phyloP scores from a whole-genome alignment of 306 rosid species.

The Pachyrhizus erosus region DNA sequence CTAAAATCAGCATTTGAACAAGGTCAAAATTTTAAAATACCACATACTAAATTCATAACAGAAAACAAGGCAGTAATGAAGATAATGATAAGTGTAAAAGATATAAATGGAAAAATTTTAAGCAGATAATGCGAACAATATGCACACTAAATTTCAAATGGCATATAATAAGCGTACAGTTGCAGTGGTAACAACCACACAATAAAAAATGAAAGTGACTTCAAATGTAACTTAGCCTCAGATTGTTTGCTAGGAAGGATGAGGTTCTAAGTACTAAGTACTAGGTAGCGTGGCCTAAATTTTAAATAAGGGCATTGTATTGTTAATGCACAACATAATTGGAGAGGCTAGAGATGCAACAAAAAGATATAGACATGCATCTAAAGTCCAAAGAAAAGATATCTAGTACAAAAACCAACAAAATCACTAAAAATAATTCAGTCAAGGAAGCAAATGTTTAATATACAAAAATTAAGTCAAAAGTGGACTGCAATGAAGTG shows the following conservation, averaged over 20 bases:
- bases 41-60: neutral
- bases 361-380: neutral
- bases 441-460: neutral
- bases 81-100: neutral
- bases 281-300: neutral
- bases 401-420: neutral
- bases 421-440: neutral
- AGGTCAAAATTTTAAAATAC: neutral
- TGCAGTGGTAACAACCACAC: neutral
- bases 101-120: neutral
- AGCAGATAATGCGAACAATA: neutral
- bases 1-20: neutral
- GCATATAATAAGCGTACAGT: neutral
- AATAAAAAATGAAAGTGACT: neutral
- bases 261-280: neutral
- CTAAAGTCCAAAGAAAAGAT: neutral
- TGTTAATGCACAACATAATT: neutral
- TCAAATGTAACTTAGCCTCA: neutral
- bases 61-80: constrained; percentile 14
- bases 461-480: neutral
- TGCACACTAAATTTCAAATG: neutral
- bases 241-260: neutral
- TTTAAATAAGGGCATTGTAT: neutral
- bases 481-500: neutral
- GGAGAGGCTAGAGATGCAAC: neutral